These are phyloP conservation scores for Candida corydali DNA, from an alignment of 805 yeast species.

Conservation along the genomic window DNA sequence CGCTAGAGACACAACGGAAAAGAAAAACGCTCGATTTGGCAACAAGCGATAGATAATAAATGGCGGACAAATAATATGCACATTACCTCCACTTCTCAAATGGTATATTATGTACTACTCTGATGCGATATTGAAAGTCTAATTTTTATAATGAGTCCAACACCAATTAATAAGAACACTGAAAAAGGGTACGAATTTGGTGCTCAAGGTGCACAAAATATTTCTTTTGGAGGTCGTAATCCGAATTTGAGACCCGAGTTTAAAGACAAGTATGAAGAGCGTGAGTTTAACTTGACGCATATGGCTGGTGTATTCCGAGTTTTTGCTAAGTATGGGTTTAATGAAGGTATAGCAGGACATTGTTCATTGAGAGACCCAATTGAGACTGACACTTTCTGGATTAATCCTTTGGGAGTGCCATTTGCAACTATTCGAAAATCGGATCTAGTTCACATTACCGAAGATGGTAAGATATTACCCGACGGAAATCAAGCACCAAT, in stretches of 20 bases:
- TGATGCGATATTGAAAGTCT: too few relatives aligned
- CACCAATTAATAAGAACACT: slow-evolving; percentile 13
- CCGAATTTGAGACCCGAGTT: slow-evolving; percentile 50
- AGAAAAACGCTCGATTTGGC: not conserved
- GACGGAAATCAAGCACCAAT: slow-evolving; percentile 34
- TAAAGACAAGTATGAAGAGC: slow-evolving; percentile 42
- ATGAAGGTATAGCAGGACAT: slow-evolving; percentile 81
- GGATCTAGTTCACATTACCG: slow-evolving; percentile 36
- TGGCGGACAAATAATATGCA: too few relatives aligned
- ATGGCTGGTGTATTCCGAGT: slow-evolving; percentile 82
- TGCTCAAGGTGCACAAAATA: slow-evolving; percentile 52
- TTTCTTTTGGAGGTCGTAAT: slow-evolving; percentile 48
- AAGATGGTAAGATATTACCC: slow-evolving; percentile 29
- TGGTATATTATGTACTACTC: too few relatives aligned
- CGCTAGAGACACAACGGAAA: too few relatives aligned
- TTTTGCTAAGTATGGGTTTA: slow-evolving; percentile 71
- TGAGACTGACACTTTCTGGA: slow-evolving; percentile 75
- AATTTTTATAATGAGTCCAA: slow-evolving; percentile 3
- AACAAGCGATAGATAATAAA: too few relatives aligned
- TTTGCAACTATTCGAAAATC: slow-evolving; percentile 41
- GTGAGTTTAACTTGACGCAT: slow-evolving; percentile 59
- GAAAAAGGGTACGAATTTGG: slow-evolving; percentile 37
- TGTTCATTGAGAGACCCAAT: slow-evolving; percentile 81
- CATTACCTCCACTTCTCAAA: too few relatives aligned
- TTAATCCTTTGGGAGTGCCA: slow-evolving; percentile 77